A percentile compares a stretch with the other conserved stretches of the same genome.
Evolutionary conservation across 1,284 basidiomycete genomes (phyloP).

Genomic region (Stygiomarasmius scandens): DNA sequence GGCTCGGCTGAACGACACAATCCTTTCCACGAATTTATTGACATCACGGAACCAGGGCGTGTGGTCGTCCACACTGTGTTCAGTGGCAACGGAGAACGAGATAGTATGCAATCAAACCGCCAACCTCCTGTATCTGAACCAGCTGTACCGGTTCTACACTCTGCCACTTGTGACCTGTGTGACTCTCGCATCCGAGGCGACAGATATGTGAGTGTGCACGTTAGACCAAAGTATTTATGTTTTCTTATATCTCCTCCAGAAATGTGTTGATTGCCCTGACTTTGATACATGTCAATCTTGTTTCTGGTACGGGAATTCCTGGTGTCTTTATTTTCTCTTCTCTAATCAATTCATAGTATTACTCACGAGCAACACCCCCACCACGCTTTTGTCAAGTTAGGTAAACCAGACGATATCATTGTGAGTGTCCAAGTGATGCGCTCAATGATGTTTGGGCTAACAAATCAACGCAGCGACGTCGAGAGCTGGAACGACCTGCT

Average conservation of each 20-base stretch:
- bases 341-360: conserved; percentile 44
- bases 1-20: conserved; percentile 52
- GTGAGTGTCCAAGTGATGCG: conserved; percentile 33
- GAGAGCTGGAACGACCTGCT: conserved; percentile 18
- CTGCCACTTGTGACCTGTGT: conserved; percentile 74
- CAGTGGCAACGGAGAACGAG: conserved; percentile 38
- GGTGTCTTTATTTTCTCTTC: neutral
- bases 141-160: conserved; percentile 46
- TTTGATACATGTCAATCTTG: conserved; percentile 77
- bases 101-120: conserved; percentile 10
- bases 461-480: conserved; percentile 23
- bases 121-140: conserved; percentile 13
- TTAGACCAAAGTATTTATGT: conserved; percentile 10
- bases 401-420: conserved; percentile 58
- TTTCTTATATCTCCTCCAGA: conserved; percentile 40
- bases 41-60: conserved; percentile 63
- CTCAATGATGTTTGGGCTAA: neutral
- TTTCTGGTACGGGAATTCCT: conserved; percentile 49
- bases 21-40: conserved; percentile 70
- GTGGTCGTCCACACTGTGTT: conserved; percentile 65
- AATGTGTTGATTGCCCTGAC: conserved; percentile 75
- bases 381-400: conserved; percentile 77
- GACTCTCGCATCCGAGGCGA: conserved; percentile 68
- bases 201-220: conserved; percentile 64
- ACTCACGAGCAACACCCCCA: conserved; percentile 72